Conservation (phyloP, 2,329 filamentous ascomycete genomes). For the Epichloe uncinata region DNA sequence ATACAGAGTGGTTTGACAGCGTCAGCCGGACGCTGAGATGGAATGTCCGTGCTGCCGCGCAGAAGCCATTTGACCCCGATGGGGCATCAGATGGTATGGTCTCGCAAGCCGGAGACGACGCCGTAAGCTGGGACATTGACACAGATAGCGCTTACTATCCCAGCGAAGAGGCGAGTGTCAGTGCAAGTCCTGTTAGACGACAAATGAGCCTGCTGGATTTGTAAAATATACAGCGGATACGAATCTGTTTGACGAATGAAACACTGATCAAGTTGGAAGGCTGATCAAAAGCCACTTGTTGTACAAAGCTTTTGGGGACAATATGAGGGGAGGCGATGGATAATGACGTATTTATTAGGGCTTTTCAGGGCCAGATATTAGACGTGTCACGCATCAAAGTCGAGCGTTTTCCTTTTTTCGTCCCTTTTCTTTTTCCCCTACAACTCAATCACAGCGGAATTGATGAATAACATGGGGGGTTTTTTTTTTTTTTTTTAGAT, state of each 20-base stretch:
- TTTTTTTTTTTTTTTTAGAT: neutral
- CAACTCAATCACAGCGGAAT: neutral
- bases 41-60: conserved; percentile 85
- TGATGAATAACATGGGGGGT: neutral
- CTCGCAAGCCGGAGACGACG: conserved; percentile 38
- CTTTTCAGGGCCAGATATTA: neutral
- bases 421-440: neutral
- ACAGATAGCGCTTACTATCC: conserved; percentile 63
- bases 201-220: conserved; percentile 59
- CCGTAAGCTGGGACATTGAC: conserved; percentile 82
- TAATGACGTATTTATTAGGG: too few relatives aligned
- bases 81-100: conserved; percentile 18
- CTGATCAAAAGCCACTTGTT: too few relatives aligned
- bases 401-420: neutral
- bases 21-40: conserved; percentile 84
- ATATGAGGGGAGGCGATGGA: too few relatives aligned
- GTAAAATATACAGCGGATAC: conserved; percentile 7
- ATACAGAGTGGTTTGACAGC: conserved; percentile 93
- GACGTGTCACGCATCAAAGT: neutral
- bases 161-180: conserved; percentile 58
- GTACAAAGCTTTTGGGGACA: too few relatives aligned
- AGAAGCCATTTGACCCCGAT: conserved; percentile 69
- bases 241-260: neutral
- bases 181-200: conserved; percentile 53
- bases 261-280: neutral